A percentile compares a stretch with the other conserved stretches of the same genome.
These are phyloP conservation scores for Leishmania mexicana DNA, from an alignment of 208 protist species.

Conservation along the genomic window DNA sequence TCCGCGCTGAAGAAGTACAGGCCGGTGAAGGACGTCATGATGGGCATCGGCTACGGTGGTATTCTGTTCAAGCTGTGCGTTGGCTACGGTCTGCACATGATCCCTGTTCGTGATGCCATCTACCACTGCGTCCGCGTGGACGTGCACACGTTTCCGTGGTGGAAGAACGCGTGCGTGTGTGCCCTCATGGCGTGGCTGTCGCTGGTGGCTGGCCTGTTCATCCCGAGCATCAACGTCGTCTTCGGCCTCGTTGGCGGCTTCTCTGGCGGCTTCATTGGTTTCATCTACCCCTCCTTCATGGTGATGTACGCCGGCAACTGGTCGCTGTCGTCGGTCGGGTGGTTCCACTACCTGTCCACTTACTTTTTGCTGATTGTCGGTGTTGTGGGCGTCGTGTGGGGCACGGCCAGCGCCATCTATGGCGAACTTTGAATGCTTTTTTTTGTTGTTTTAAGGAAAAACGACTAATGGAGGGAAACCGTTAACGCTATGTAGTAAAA, in stretches of 20 bases:
- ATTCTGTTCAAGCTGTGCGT: slow-evolving; percentile 80
- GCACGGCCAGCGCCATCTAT: slow-evolving; percentile 64
- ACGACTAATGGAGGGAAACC: neutral
- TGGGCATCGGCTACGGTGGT: slow-evolving; percentile 58
- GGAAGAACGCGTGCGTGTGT: slow-evolving; percentile 50
- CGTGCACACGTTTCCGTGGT: slow-evolving; percentile 46
- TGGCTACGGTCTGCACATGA: slow-evolving; percentile 64
- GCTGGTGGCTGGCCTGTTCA: slow-evolving; percentile 69
- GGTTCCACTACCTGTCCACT: slow-evolving; percentile 58
- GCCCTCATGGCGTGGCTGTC: slow-evolving; percentile 35
- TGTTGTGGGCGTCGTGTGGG: slow-evolving; percentile 68
- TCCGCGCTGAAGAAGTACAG: slow-evolving; percentile 70
- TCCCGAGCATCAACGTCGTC: slow-evolving; percentile 66
- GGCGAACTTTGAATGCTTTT: slow-evolving; percentile 22
- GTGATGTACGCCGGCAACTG: slow-evolving; percentile 72
- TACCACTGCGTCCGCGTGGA: slow-evolving; percentile 57
- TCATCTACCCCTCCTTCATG: slow-evolving; percentile 73
- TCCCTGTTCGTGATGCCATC: slow-evolving; percentile 62
- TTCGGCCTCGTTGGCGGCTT: slow-evolving; percentile 78
- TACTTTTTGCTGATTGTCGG: slow-evolving; percentile 69
- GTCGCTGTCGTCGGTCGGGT: slow-evolving; percentile 37
- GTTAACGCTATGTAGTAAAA: neutral
- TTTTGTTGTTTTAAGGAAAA: too few relatives aligned
- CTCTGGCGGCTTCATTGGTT: slow-evolving; percentile 72
- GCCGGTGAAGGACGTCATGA: slow-evolving; percentile 49